Conservation (phyloP, 2,329 filamentous ascomycete species). For the Arthrobotrys megalospora region DNA sequence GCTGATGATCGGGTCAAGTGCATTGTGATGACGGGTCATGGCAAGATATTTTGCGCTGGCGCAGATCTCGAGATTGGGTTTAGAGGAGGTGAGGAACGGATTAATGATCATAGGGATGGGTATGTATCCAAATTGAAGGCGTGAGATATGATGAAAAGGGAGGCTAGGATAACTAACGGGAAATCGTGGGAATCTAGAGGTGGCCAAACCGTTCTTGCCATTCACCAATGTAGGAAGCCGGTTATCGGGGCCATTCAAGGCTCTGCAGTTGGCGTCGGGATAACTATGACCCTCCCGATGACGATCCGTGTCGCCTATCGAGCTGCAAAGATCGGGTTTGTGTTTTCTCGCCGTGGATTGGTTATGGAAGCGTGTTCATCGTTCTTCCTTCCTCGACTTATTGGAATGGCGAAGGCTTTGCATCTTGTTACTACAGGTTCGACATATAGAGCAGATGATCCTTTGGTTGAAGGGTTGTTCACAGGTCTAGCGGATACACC, state of each 20-base stretch:
- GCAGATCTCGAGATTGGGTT: conserved; percentile 71
- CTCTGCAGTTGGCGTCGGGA: conserved; percentile 74
- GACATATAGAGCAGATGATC: conserved; percentile 72
- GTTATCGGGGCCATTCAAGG: conserved; percentile 75
- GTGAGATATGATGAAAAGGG: neutral
- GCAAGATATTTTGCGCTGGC: conserved; percentile 74
- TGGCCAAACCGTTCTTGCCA: conserved; percentile 72
- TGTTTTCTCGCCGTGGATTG: conserved; percentile 79
- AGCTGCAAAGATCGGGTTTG: conserved; percentile 79
- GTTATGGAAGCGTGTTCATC: conserved; percentile 80
- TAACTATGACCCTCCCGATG: conserved; percentile 75
- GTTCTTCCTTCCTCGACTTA: conserved; percentile 79
- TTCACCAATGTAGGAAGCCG: conserved; percentile 74
- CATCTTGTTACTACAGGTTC: conserved; percentile 78
- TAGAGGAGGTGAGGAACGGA: conserved; percentile 51
- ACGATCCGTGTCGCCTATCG: conserved; percentile 72
- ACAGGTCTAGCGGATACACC: conserved; percentile 75
- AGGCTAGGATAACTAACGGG: conserved; percentile 1
- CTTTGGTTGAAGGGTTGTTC: conserved; percentile 75
- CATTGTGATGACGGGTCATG: conserved; percentile 73
- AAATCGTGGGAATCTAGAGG: conserved; percentile 66
- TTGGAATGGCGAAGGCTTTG: conserved; percentile 76
- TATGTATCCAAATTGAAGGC: neutral
- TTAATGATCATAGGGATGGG: conserved; percentile 60
- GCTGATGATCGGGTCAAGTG: conserved; percentile 72